Evolutionary conservation across 306 rosid genomes (phyloP), one percentile per base, ranked within the genome.

Genomic region (Quercus berberidifolia): DNA sequence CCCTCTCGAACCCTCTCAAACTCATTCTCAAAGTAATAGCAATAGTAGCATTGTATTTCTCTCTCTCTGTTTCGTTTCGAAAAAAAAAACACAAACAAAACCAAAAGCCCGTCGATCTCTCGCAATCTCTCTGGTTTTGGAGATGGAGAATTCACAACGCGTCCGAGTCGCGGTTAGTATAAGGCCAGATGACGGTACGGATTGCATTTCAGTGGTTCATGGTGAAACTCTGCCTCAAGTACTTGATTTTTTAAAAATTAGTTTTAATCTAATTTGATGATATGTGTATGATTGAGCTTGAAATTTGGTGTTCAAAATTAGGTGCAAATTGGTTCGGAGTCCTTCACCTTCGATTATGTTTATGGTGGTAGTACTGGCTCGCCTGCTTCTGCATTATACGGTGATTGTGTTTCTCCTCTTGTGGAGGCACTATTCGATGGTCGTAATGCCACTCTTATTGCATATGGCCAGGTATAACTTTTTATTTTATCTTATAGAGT

Each of bases 401-500:
- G 89, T 1, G 97, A 91, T 67, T 90, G 97, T 12, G 99, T 95
- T 18, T 91, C 94, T 82, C 98, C 98, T 0, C 84, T 95, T 1
- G 96, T 95, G 8, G 97, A 93, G 54, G 98, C 98, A 0, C 87
- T 95, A 10, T 88, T 90, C 72, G 85, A 86, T 64, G 99, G 99
- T 5, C 93, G 91, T 71, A 95, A 95, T 78, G 98, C 99, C 31
- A 95, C 99, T 0, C 97, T 93, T 69, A 93, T 95, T 60, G 99
- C 99, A 5, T 95, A 91, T 74, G 99, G 98, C 10, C 98, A 93
- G 98, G 99, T 95, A 60, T 58, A 71, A 12, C 26, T 51, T 67
- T 30, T 78, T 57, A 21, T 26, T 8, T 30, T 18, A 12, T 51
- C 46, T 38, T 26, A 1, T 69, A 3, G 23, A 57, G 62, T 65